Conservation (phyloP, 129 eudicot species). For the Arctium lappa region DNA sequence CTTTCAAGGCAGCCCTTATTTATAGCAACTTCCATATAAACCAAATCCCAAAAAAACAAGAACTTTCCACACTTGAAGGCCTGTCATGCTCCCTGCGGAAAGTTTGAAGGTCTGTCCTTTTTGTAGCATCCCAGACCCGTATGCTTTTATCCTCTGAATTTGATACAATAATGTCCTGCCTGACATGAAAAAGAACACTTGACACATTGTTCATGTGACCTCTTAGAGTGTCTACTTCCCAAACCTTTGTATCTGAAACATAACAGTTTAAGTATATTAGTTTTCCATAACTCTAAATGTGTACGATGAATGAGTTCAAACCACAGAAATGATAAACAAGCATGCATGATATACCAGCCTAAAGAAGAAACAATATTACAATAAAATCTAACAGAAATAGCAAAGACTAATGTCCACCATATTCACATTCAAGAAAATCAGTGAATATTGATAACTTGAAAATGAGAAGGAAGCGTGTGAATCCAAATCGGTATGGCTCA, state of each 20-base stretch:
- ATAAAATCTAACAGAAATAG: background rate
- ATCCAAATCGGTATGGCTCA: no score
- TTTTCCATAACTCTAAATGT: background rate
- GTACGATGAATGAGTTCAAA: background rate
- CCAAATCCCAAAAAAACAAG: no score
- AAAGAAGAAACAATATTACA: background rate
- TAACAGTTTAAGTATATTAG: background rate
- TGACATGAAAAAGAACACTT: no score
- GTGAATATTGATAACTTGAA: background rate
- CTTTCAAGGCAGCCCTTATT: no score
- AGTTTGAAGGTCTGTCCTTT: no score
- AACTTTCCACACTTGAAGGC: no score
- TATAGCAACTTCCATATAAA: no score
- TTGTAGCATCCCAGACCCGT: no score
- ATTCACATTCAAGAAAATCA: background rate
- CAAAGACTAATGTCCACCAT: background rate
- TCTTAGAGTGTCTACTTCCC: constrained; percentile 64
- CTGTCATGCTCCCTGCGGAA: no score
- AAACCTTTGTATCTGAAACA: constrained; percentile 51
- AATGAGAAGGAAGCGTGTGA: no score
- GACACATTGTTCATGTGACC: constrained; percentile 40
- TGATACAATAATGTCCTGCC: no score
- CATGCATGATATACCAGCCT: background rate
- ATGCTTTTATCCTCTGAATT: no score
- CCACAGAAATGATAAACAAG: background rate